Base-by-base conservation (phyloP, 129 eudicot genomes). In the Sambucus nigra region DNA sequence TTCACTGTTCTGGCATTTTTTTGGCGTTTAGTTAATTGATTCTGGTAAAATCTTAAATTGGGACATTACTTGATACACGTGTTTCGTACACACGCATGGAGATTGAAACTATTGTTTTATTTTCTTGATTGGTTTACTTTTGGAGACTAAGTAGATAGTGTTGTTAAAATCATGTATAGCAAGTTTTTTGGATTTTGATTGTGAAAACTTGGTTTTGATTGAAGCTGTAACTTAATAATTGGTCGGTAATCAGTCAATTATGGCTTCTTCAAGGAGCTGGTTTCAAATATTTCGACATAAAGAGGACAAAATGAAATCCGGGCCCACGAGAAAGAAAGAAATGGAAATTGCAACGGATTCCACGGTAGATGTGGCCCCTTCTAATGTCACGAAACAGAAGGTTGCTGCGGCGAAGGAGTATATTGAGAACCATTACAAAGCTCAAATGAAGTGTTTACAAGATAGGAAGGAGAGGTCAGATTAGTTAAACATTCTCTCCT, bases 331-430 rank as follows among this genome's bases (percentile, higher is more conserved):
- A 27, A 60, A 46, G 20, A 28, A 48, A 46, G 65, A 60, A 27
- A 46, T 44, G 11, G 65, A 25, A 33, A 48, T 16, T 48, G 23
- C 46, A 20, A 17, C 54, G 26, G 44, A 45, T 7, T 44, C 31
- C 26, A 15, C 21, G 5, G 14, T 11, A 8, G 65, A 59, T 6
- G 65, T 45, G 29, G 55, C 25, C 9, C 65, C 65, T 13, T 60
- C 65, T 44, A 60, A 25, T 46, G 42, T 14, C 10, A 60, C 65
- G 7, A 41, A 60, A 21, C 65, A 60, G 44, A 60, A 60, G 48
- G 65, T 60, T 19, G 65, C 65, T 46, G 65, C 65, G 25, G 65
- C 65, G 18, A 60, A 60, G 65, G 54, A 60, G 55, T 60, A 60
- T 15, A 60, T 60, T 44, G 65, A 60, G 65, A 60, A 60, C 32